Conservation (phyloP, 768 basidiomycete genomes). For the Aureoboletus auriporus region DNA sequence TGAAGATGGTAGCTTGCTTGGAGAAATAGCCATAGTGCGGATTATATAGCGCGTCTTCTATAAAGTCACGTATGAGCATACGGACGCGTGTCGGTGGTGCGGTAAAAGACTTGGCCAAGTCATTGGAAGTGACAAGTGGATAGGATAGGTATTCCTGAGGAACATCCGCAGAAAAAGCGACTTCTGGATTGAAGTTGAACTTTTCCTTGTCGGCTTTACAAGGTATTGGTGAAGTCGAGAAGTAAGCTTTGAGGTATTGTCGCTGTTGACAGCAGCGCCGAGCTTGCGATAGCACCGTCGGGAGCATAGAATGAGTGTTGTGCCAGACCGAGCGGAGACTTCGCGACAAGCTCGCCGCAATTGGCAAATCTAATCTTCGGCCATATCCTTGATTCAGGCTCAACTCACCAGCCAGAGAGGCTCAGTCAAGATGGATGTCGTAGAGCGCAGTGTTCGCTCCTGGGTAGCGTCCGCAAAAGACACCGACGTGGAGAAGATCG, state of each 20-base stretch:
- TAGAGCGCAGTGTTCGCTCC: slow-evolving; percentile 57
- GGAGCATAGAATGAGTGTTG: slow-evolving; percentile 17
- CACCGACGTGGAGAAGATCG: slow-evolving; percentile 53
- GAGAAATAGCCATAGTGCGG: slow-evolving; percentile 97
- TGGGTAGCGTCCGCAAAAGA: slow-evolving; percentile 68
- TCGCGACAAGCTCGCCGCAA: neutral
- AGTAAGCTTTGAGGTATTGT: slow-evolving; percentile 21
- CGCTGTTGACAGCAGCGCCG: slow-evolving; percentile 18
- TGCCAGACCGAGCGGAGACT: neutral
- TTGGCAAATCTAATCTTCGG: slow-evolving; percentile 9
- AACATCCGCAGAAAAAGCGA: slow-evolving; percentile 48
- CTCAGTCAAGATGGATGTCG: slow-evolving; percentile 34
- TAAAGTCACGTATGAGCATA: slow-evolving; percentile 94
- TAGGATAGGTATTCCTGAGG: slow-evolving; percentile 44
- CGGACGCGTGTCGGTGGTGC: slow-evolving; percentile 77
- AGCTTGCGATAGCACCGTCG: slow-evolving; percentile 14
- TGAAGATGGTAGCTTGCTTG: slow-evolving; percentile 88
- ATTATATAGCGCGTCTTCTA: slow-evolving; percentile 96
- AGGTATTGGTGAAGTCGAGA: slow-evolving; percentile 18
- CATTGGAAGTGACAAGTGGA: slow-evolving; percentile 67
- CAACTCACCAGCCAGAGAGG: neutral
- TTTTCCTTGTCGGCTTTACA: slow-evolving; percentile 40
- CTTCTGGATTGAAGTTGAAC: slow-evolving; percentile 73
- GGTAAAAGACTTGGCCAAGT: slow-evolving; percentile 46
- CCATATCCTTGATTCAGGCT: neutral